Evolutionary conservation across 331 rosid species (phyloP), one percentile per base, ranked within the genome.

Genomic region (Ulmus americana): DNA sequence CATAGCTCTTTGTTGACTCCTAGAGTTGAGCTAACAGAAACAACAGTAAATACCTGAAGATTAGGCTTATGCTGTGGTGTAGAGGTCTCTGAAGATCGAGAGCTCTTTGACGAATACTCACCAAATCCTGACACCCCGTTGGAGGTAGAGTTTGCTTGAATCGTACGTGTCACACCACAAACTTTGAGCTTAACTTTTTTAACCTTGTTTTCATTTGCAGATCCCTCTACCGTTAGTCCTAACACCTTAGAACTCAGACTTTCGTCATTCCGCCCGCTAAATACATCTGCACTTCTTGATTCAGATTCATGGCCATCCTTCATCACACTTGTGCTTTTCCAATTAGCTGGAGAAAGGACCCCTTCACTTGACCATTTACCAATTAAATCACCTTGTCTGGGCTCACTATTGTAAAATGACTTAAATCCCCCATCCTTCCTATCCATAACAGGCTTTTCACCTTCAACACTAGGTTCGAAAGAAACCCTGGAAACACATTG

Each of bases 121-220:
- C 71, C 79, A 45, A 14, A 11, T 65, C 81, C 88, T 0, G 84
- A 59, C 38, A 81, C 77, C 43, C 94, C 95, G 48, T 86, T 92
- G 48, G 87, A 80, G 50, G 83, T 67, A 53, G 91, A 77, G 74
- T 83, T 87, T 54, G 95, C 84, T 82, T 85, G 85, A 82, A 87
- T 85, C 39, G 97, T 87, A 6, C 88, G 86, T 0, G 82, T 89
- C 55, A 80, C 90, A 42, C 97, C 95, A 45, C 95, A 79, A 66
- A 89, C 95, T 85, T 75, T 94, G 68, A 94, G 97, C 76, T 89
- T 94, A 61, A 89, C 88, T 80, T 85, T 94, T 69, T 89, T 94
- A 64, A 89, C 87, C 83, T 73, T 84, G 61, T 48, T 87, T 49
- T 89, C 90, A 46, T 73, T 85, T 76, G 84, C 90, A 54, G 71